These are phyloP conservation scores for Eimeria maxima DNA, from an alignment of 169 alveolate species.

Conservation along the genomic window DNA sequence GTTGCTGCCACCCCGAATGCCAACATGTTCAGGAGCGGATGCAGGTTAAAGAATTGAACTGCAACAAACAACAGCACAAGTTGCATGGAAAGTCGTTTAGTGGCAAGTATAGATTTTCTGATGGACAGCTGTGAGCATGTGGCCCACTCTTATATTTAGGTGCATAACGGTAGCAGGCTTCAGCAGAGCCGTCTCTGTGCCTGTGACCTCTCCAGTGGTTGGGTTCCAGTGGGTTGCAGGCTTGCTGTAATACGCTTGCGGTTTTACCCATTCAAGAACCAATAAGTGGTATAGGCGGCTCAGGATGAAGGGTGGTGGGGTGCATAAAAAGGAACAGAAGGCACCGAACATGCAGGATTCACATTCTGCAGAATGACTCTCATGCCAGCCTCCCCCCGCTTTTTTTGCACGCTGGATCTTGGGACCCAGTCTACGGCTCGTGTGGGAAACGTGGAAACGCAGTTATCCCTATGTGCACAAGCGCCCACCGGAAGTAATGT, in stretches of 20 bases:
- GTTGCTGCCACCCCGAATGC: slow-evolving; percentile 74
- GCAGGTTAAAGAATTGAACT: slow-evolving; percentile 59
- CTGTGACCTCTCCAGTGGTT: neutral
- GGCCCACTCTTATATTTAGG: neutral
- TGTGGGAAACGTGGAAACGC: neutral
- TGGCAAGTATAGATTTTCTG: neutral
- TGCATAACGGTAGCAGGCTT: neutral
- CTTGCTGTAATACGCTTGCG: neutral
- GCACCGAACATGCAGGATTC: neutral
- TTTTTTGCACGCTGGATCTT: neutral
- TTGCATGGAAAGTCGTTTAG: neutral
- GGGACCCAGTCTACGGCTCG: neutral
- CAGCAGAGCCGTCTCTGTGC: neutral
- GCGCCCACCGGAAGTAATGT: slow-evolving; percentile 32
- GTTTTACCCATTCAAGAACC: neutral
- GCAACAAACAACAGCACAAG: neutral
- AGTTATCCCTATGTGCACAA: neutral
- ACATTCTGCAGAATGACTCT: neutral
- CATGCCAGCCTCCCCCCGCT: neutral
- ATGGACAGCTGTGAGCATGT: neutral
- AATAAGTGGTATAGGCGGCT: neutral
- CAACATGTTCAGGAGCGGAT: slow-evolving; percentile 64
- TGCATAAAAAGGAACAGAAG: neutral
- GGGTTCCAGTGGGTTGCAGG: neutral
- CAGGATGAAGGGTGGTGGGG: neutral